Base-by-base conservation (phyloP, 1,284 basidiomycete species). In the Marasmius tenuissimus region DNA sequence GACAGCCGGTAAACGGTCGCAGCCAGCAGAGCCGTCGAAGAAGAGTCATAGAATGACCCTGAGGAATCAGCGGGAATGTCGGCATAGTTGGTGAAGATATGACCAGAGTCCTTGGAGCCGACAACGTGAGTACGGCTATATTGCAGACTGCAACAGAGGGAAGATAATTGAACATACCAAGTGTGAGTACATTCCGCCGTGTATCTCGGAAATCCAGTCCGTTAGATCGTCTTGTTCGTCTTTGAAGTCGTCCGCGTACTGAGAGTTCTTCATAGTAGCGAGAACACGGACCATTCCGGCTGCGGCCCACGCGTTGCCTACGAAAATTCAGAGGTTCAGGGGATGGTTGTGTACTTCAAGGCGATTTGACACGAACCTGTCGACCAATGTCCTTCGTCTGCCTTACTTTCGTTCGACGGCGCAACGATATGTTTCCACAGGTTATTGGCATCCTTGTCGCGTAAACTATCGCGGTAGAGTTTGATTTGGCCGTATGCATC, bases 221-320 rank as follows among this genome's bases (percentile, higher is more conserved):
- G 76, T 74, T 11, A 96, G 79, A 65, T 94, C 85, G 0, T 72
- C 75, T 63, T 86, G 83, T 72, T 94, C 78, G 22, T 67, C 70
- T 56, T 78, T 69, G 68, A 94, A 78, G 1, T 74, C 69, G 20
- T 74, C 71, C 1, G 81, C 76, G 62, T 79, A 91, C 52, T 81
- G 75, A 1, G 90, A 91, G 59, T 86, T 79, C 65, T 84, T 76
- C 60, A 94, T 88, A 4, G 91, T 93, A 0, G 85, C 88, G 1
- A 91, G 77, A 0, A 94, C 92, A n/a, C 93, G 86, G 4, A 92
- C 78, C 83, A 94, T 94, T 0, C 93, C 94, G 4, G 89, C 91
- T 0, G 91, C 87, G 0, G 88, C 93, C 94, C 93, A 96, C 0
- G 81, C 93, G 60, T 95, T 94, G 0, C 94, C 92, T 89, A 55